Evolutionary conservation across 2,329 filamentous ascomycete genomes (phyloP).

Genomic region (Zalaria obscura): DNA sequence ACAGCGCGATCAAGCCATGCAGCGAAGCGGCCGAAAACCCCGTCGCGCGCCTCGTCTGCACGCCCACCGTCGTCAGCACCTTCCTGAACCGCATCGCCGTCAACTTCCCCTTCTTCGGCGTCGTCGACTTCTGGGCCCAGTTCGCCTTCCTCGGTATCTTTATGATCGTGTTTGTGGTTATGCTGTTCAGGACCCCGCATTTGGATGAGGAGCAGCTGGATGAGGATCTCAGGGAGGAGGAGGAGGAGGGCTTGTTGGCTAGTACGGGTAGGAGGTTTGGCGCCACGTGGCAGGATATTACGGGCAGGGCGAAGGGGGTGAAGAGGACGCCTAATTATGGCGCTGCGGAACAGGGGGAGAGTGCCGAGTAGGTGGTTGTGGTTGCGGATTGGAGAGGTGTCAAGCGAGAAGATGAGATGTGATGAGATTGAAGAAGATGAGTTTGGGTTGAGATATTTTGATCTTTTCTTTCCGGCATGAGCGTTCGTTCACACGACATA

Average conservation of each 20-base stretch:
- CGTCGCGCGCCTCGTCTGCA: conserved; percentile 72
- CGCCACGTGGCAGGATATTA: conserved; percentile 81
- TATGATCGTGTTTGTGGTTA: conserved; percentile 63
- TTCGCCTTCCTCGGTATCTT: conserved; percentile 79
- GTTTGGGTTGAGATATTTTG: too few relatives aligned
- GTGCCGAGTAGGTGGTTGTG: too few relatives aligned
- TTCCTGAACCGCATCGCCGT: conserved; percentile 86
- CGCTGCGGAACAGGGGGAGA: conserved; percentile 1
- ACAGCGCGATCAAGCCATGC: conserved; percentile 64
- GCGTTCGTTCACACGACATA: too few relatives aligned
- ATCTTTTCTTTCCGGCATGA: too few relatives aligned
- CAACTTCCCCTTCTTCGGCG: conserved; percentile 91
- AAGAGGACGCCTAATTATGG: conserved; percentile 16
- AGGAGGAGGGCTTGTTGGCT: conserved; percentile 83
- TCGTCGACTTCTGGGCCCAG: conserved; percentile 90
- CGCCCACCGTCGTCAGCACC: conserved; percentile 77
- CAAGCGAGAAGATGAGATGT: too few relatives aligned
- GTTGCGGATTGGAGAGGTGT: too few relatives aligned
- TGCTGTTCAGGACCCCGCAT: conserved; percentile 66
- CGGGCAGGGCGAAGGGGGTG: conserved; percentile 37
- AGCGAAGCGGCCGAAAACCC: conserved; percentile 59
- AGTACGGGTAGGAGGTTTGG: conserved; percentile 70
- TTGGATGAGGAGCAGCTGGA: conserved; percentile 67
- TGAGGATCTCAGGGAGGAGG: conserved; percentile 77
- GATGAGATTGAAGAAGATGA: too few relatives aligned